phyloP scores from a whole-genome alignment of 2,329 filamentous ascomycete genomes.

The Hansfordia pulvinata region DNA sequence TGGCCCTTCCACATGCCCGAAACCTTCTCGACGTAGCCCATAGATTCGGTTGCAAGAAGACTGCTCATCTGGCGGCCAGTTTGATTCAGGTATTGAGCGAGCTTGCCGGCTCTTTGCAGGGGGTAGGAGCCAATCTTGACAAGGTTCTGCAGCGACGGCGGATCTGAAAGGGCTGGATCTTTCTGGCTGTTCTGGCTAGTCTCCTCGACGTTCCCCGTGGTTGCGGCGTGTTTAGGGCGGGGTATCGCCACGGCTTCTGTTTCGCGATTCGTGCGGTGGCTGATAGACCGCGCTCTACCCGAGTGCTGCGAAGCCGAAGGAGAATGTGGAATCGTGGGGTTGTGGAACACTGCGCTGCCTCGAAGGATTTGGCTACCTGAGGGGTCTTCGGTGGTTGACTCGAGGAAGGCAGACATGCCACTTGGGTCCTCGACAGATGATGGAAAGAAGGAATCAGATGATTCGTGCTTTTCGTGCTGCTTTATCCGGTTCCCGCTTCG shows the following conservation, averaged over 20 bases:
- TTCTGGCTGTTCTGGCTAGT: conserved; percentile 11
- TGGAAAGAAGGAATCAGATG: conserved; percentile 63
- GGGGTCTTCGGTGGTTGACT: conserved; percentile 60
- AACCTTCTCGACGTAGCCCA: conserved; percentile 93
- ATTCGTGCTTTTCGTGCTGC: conserved; percentile 47
- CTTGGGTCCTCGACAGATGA: conserved; percentile 63
- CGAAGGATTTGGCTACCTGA: conserved; percentile 86
- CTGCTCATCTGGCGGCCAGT: conserved; percentile 72
- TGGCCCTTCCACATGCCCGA: conserved; percentile 95
- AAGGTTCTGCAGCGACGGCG: conserved; percentile 36
- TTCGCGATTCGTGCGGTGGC: conserved; percentile 5
- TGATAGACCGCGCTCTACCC: conserved; percentile 5
- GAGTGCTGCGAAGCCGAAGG: conserved; percentile 20
- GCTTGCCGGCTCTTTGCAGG: conserved; percentile 66
- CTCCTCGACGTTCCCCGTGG: conserved; percentile 23
- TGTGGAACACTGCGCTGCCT: conserved; percentile 78
- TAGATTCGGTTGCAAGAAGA: conserved; percentile 76
- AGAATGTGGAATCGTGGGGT: conserved; percentile 52
- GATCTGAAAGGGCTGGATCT: conserved; percentile 16
- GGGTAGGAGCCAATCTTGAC: conserved; percentile 59
- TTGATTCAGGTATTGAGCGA: conserved; percentile 71
- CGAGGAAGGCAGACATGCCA: conserved; percentile 48
- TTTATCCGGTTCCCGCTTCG: conserved; percentile 32
- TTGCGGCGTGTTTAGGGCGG: conserved; percentile 10
- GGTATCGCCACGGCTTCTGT: conserved; percentile 6